Conservation (phyloP, 139 green algal genomes). For the Marvania coccoides region DNA sequence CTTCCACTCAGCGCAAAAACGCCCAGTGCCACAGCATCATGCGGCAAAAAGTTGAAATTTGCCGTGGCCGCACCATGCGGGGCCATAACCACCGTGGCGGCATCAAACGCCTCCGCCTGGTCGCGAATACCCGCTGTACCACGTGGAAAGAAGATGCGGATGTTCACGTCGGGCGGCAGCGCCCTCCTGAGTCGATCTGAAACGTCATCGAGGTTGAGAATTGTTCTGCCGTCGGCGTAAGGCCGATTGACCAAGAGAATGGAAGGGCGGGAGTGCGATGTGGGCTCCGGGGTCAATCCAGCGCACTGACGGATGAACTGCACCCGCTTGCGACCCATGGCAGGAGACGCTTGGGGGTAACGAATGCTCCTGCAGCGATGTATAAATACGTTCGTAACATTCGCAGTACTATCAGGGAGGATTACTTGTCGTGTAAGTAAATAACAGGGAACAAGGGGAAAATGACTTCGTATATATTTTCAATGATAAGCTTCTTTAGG, state of each 20-base stretch:
- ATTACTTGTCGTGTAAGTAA: too few relatives aligned
- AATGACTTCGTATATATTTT: not conserved
- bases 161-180: not conserved
- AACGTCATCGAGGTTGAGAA: conserved; percentile 2
- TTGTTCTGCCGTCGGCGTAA: conserved; percentile 5
- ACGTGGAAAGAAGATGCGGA: not conserved
- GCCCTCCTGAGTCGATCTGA: not conserved
- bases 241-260: conserved; percentile 3
- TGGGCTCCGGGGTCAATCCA: not conserved
- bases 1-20: not conserved
- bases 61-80: conserved; percentile 9
- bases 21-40: conserved; percentile 4
- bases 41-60: conserved; percentile 2
- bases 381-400: too few relatives aligned
- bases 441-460: not conserved
- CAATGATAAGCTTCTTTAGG: too few relatives aligned
- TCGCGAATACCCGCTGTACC: not conserved
- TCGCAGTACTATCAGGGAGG: too few relatives aligned
- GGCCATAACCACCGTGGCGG: not conserved
- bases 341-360: not conserved
- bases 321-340: not conserved
- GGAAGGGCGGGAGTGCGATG: not conserved
- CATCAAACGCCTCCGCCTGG: not conserved
- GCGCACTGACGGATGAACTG: conserved; percentile 3
- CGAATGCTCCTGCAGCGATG: not conserved